Conservation (phyloP, 805 yeast genomes). For the Schwanniomyces sp. region DNA sequence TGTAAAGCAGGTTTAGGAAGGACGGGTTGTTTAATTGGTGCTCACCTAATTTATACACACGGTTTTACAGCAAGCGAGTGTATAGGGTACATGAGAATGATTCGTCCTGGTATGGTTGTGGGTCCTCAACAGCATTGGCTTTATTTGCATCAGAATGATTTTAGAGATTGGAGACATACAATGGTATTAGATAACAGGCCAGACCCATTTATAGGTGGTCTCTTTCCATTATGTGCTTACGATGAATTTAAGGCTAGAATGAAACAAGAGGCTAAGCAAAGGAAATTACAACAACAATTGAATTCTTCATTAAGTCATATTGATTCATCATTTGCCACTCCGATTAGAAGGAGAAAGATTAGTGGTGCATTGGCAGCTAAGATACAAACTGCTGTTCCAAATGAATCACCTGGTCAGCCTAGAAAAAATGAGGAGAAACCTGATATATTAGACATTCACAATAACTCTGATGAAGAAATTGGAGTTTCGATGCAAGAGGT, state of each 20-base stretch:
- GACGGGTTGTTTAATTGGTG: constrained; percentile 97
- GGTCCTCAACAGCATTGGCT: constrained; percentile 99
- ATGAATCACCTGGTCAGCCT: constrained; percentile 96
- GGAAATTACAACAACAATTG: constrained; percentile 30
- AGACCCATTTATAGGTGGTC: constrained; percentile 65
- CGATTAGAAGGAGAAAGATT: constrained; percentile 65
- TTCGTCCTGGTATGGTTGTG: constrained; percentile 99
- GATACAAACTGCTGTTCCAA: constrained; percentile 78
- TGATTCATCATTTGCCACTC: constrained; percentile 63
- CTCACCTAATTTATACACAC: constrained; percentile 91
- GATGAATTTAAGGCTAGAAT: constrained; percentile 61
- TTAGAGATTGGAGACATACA: constrained; percentile 93
- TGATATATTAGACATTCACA: constrained; percentile 33
- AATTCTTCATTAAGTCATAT: constrained; percentile 29
- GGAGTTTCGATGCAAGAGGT: constrained; percentile 21
- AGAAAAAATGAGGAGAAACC: constrained; percentile 55
- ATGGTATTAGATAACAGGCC: constrained; percentile 76
- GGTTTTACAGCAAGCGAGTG: constrained; percentile 98
- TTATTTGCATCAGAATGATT: constrained; percentile 92
- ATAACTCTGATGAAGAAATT: constrained; percentile 47
- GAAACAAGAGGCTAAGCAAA: constrained; percentile 42
- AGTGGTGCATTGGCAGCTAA: constrained; percentile 69
- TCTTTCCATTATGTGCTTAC: constrained; percentile 58
- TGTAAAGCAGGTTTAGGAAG: constrained; percentile 98
- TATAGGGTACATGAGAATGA: constrained; percentile 92